Percentiles rank a stretch among this genome's conserved stretches.
phyloP scores from a whole-genome alignment of 106 monocot genomes.

The Acorus gramineus region DNA sequence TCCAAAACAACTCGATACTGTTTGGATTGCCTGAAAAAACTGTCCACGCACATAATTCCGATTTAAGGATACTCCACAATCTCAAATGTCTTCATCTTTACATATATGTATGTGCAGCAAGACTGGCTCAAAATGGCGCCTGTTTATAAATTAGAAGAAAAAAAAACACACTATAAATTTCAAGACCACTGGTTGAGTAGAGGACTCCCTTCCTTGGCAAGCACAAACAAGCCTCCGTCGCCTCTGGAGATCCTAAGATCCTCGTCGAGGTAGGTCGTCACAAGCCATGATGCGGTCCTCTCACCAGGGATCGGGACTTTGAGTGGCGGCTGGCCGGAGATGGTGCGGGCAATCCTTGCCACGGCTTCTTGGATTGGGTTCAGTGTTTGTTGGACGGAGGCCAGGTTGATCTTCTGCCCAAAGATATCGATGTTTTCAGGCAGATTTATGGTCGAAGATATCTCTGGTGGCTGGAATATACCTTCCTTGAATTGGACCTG shows the following conservation, averaged over 20 bases:
- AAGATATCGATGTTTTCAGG: slow-evolving; percentile 53
- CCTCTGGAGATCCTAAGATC: slow-evolving; percentile 89
- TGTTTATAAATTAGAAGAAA: neutral
- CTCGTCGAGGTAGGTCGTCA: slow-evolving; percentile 82
- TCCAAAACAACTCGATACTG: no score
- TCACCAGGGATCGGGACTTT: slow-evolving; percentile 65
- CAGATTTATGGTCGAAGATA: slow-evolving; percentile 54
- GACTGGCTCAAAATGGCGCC: no score
- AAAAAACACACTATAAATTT: neutral
- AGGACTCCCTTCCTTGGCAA: slow-evolving; percentile 78
- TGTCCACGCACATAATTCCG: no score
- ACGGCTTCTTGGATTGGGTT: slow-evolving; percentile 54
- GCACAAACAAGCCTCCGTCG: slow-evolving; percentile 81
- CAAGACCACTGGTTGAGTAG: slow-evolving; percentile 51
- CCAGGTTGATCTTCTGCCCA: slow-evolving; percentile 60
- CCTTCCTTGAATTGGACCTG: slow-evolving; percentile 86
- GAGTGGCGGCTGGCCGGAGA: slow-evolving; percentile 77
- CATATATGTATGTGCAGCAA: no score
- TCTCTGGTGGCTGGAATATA: slow-evolving; percentile 48
- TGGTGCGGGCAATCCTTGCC: slow-evolving; percentile 35
- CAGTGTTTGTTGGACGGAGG: slow-evolving; percentile 38
- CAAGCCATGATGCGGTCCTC: slow-evolving; percentile 50
- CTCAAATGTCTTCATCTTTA: no score
- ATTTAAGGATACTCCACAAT: no score
- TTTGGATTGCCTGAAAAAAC: no score